These are phyloP conservation scores for Talaromyces rugulosus DNA, from an alignment of 2,329 filamentous ascomycete species.

Conservation along the genomic window DNA sequence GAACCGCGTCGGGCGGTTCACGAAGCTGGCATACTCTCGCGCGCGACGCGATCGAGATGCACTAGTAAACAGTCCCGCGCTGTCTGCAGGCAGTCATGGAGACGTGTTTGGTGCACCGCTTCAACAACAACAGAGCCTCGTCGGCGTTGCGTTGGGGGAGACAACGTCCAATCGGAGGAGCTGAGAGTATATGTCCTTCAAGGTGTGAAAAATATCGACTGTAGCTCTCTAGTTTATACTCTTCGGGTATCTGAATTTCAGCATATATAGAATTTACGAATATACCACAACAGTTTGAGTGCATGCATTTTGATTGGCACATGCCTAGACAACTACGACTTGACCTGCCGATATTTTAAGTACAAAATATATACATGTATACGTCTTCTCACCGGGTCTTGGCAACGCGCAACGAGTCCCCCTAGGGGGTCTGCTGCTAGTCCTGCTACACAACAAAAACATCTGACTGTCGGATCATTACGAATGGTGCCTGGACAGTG, in stretches of 20 bases:
- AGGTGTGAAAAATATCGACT: neutral
- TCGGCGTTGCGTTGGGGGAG: slow-evolving; percentile 33
- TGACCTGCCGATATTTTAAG: too few species aligned
- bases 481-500: too few species aligned
- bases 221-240: neutral
- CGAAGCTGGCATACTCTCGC: slow-evolving; percentile 78
- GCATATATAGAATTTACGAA: neutral
- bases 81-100: slow-evolving; percentile 6
- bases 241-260: neutral
- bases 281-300: neutral
- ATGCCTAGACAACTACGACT: neutral
- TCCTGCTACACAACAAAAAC: too few species aligned
- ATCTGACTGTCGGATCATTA: too few species aligned
- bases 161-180: slow-evolving; percentile 10
- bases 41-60: slow-evolving; percentile 61
- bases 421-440: too few species aligned
- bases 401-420: too few species aligned
- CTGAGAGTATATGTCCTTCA: neutral
- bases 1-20: slow-evolving; percentile 78
- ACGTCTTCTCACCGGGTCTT: too few species aligned
- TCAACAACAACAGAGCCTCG: slow-evolving; percentile 31
- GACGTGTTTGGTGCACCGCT: slow-evolving; percentile 18
- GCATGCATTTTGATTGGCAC: neutral
- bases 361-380: too few species aligned
- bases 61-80: slow-evolving; percentile 19